A percentile compares a stretch with the other conserved stretches of the same genome.
Conservation (phyloP, 1,139 yeast species). For the Taphrina wiesneri region DNA sequence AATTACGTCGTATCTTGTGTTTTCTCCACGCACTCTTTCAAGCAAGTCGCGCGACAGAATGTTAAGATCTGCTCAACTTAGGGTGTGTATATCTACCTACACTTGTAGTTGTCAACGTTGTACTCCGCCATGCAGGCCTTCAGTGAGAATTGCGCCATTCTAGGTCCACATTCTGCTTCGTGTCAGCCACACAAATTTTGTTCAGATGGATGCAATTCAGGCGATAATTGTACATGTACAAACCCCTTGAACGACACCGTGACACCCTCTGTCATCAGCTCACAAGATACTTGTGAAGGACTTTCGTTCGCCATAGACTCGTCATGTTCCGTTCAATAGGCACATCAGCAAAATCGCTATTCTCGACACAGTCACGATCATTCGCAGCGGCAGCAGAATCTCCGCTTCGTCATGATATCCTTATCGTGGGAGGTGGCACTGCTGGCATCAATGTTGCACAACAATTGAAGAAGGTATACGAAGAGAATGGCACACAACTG, state of each 20-base stretch:
- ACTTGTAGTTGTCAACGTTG: no score
- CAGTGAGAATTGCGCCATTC: background rate
- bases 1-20: no score
- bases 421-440: conserved; percentile 37
- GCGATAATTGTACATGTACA: no score
- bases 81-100: no score
- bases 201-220: background rate
- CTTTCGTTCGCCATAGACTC: no score
- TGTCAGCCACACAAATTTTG: background rate
- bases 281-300: no score
- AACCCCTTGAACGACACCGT: no score
- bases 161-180: background rate
- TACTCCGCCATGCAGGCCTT: no score
- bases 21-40: no score
- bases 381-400: conserved; percentile 9
- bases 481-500: conserved; percentile 5
- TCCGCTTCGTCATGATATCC: conserved; percentile 22
- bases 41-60: no score
- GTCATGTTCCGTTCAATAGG: background rate
- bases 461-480: conserved; percentile 26
- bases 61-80: no score
- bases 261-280: no score
- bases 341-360: background rate
- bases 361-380: background rate
- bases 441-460: conserved; percentile 36